phyloP scores from a whole-genome alignment of 768 basidiomycete genomes.

The Pleurotus platypus region DNA sequence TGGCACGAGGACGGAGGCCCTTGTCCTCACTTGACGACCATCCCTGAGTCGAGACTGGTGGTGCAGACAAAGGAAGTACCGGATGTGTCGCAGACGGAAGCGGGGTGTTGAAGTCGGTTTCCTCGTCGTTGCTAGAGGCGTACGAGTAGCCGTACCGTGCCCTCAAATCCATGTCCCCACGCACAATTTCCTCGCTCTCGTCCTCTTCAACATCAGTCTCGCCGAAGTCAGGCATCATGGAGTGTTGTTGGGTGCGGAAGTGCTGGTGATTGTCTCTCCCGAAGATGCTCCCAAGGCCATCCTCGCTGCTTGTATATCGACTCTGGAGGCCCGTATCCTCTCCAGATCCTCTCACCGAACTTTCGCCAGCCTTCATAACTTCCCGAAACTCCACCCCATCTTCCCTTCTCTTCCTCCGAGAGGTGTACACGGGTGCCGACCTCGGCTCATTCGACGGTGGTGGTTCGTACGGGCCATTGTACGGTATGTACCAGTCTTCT shows the following conservation, averaged over 20 bases:
- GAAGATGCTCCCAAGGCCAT: conserved; percentile 2
- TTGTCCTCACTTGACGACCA: neutral
- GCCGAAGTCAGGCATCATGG: neutral
- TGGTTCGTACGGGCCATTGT: conserved; percentile 61
- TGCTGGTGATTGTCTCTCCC: neutral
- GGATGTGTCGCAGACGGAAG: neutral
- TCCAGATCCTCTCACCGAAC: neutral
- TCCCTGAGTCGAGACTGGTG: neutral
- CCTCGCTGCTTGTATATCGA: conserved; percentile 14
- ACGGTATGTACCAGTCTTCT: conserved; percentile 62
- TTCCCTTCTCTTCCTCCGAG: conserved; percentile 28
- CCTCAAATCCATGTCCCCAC: conserved; percentile 3
- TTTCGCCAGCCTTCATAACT: neutral
- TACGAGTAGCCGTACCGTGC: conserved; percentile 5
- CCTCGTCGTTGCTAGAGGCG: conserved; percentile 20
- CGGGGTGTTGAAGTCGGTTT: conserved; percentile 16
- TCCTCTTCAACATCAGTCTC: conserved; percentile 2
- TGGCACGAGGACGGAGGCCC: neutral
- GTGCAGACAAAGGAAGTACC: neutral
- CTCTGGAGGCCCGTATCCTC: neutral
- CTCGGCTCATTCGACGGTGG: conserved; percentile 11
- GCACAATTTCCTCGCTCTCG: conserved; percentile 7
- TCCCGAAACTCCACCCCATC: conserved; percentile 25
- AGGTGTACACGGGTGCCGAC: neutral
- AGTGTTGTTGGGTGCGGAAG: neutral